Percentiles rank a stretch among this genome's conserved stretches.
Conservation (phyloP, 805 yeast species). For the Candida orba region DNA sequence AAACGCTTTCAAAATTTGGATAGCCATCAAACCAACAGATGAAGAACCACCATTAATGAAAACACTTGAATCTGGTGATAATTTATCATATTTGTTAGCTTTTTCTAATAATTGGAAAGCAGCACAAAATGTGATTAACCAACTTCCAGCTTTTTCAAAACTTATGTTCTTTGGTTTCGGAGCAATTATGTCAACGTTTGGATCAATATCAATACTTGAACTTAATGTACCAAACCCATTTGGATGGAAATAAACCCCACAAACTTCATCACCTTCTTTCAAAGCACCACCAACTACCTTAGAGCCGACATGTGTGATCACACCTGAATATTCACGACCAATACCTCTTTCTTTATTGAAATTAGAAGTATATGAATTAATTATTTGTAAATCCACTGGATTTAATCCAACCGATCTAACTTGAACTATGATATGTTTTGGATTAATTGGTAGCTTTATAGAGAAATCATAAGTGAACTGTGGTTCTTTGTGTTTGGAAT, state of each 20-base stretch:
- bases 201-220: slow-evolving; percentile 48
- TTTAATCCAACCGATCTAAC: slow-evolving; percentile 54
- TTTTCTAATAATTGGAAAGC: slow-evolving; percentile 43
- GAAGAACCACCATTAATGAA: slow-evolving; percentile 74
- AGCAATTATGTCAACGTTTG: slow-evolving; percentile 40
- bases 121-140: slow-evolving; percentile 56
- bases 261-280: slow-evolving; percentile 55
- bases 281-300: slow-evolving; percentile 29
- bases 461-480: slow-evolving; percentile 41
- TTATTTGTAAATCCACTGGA: slow-evolving; percentile 57
- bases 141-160: slow-evolving; percentile 52
- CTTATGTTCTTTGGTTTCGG: slow-evolving; percentile 41
- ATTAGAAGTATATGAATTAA: slow-evolving; percentile 46
- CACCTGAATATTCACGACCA: slow-evolving; percentile 68
- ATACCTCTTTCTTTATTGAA: slow-evolving; percentile 52
- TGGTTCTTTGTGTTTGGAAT: slow-evolving; percentile 30
- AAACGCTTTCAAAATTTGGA: slow-evolving; percentile 50
- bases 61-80: slow-evolving; percentile 40
- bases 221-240: slow-evolving; percentile 51
- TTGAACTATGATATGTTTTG: slow-evolving; percentile 47
- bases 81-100: slow-evolving; percentile 15
- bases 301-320: slow-evolving; percentile 46
- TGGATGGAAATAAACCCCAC: slow-evolving; percentile 52
- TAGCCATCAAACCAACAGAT: slow-evolving; percentile 56
- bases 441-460: slow-evolving; percentile 44